phyloP scores from a whole-genome alignment of 768 basidiomycete genomes.

The Dacryopinax primogenitus region DNA sequence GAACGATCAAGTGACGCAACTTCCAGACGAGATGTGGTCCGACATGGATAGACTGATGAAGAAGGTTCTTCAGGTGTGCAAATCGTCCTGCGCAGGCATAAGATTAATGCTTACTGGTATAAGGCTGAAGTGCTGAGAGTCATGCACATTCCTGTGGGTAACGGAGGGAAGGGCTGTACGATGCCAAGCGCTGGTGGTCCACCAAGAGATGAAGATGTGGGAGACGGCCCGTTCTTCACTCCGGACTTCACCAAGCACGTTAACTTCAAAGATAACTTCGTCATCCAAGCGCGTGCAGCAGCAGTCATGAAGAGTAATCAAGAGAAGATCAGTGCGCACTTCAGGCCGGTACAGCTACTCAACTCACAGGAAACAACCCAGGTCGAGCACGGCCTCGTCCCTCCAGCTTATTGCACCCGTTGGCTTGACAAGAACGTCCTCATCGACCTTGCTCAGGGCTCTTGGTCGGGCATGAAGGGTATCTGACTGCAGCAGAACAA shows the following conservation, averaged over 20 bases:
- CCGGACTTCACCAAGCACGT: not conserved
- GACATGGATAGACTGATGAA: not conserved
- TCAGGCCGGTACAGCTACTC: not conserved
- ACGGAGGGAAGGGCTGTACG: not conserved
- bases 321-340: not conserved
- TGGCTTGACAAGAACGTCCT: slow-evolving; percentile 1
- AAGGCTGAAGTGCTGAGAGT: not conserved
- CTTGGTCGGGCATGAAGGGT: not conserved
- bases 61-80: not conserved
- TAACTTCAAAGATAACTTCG: not conserved
- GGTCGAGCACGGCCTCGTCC: not conserved
- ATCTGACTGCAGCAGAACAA: not conserved
- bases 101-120: not conserved
- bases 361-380: not conserved
- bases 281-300: not conserved
- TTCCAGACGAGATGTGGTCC: not conserved
- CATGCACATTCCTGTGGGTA: not conserved
- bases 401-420: not conserved
- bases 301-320: not conserved
- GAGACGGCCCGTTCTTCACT: not conserved
- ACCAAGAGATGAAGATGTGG: not conserved
- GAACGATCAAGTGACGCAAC: not conserved
- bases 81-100: not conserved
- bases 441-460: not conserved
- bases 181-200: not conserved